Evolutionary conservation across 108 stramenopile species (phyloP), one percentile per base, ranked within the genome.

Genomic region (Stephanodiscus minutulus): DNA sequence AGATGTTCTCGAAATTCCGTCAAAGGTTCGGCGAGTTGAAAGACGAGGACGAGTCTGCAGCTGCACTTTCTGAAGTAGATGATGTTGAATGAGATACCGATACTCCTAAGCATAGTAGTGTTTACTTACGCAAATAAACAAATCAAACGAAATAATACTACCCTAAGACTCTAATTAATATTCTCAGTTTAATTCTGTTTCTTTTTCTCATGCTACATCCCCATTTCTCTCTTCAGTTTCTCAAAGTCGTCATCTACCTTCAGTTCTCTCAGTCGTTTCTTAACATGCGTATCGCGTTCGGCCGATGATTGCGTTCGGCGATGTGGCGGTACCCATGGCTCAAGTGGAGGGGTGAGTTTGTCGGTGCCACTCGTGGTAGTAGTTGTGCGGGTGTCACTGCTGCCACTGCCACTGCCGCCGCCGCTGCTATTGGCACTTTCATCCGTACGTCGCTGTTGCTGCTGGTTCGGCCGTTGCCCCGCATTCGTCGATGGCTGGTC

Each of bases 181-280:
- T 55, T 55, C n/a, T n/a, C n/a, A n/a, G n/a, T n/a, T n/a, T n/a
- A n/a, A n/a, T n/a, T n/a, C n/a, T n/a, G n/a, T 13, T 13, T 25
- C 27, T 27, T 0, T 22, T 25, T 25, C 27, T 28, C 11, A 8
- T 1, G 55, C 62, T 82, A 90, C 73, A 94, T 64, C 4, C 93
- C 93, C 58, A 94, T 80, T 25, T 94, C 93, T 60, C 79, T 78
- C 63, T 92, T 95, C 33, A 95, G 81, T 59, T 85, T 89, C 44
- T 92, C 91, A 79, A 95, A 89, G 62, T 95, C 94, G 43, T 95
- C 94, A 56, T 95, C 94, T 3, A 95, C 91, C 55, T 90, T 85
- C 56, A 91, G 61, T 52, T 95, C 88, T 62, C 91, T 79, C 24
- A 92, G 65, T 64, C 90, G 57, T 65, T 81, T 70, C 64, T 86